Conservation (phyloP, 164 flowering plant species). For the Chimonanthus salicifolius region DNA sequence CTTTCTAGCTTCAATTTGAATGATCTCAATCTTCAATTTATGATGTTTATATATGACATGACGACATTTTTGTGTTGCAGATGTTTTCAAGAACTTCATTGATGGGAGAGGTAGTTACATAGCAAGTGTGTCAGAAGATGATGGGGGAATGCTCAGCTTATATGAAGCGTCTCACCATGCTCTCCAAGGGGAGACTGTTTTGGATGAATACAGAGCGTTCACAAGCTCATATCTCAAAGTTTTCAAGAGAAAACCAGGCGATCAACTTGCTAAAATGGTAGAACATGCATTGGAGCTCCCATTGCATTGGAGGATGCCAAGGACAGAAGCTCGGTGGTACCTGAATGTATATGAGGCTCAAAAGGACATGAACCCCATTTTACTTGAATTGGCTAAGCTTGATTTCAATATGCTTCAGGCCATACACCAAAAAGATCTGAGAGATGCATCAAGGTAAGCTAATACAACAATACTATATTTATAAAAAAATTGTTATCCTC, state of each 20-base stretch:
- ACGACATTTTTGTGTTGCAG: background rate
- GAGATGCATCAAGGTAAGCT: slow-evolving; percentile 28
- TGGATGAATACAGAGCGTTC: slow-evolving; percentile 37
- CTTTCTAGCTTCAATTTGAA: too few species aligned
- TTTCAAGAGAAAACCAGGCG: background rate
- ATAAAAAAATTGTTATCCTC: too few species aligned
- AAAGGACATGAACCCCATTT: slow-evolving; percentile 10
- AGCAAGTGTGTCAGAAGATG: slow-evolving; percentile 8
- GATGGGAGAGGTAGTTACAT: slow-evolving; percentile 22
- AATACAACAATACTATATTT: background rate
- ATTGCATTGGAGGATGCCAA: slow-evolving; percentile 36
- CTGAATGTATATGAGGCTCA: slow-evolving; percentile 4
- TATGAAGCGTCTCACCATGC: slow-evolving; percentile 33
- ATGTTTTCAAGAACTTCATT: slow-evolving; percentile 25
- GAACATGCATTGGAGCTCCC: slow-evolving; percentile 28
- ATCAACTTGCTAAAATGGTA: slow-evolving; percentile 13
- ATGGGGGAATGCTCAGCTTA: slow-evolving; percentile 20
- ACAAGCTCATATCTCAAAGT: slow-evolving; percentile 20
- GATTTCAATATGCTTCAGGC: slow-evolving; percentile 13
- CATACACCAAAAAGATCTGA: slow-evolving; percentile 33
- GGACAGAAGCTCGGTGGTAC: slow-evolving; percentile 20
- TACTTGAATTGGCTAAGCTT: too few species aligned
- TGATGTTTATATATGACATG: too few species aligned
- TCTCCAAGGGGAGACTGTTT: slow-evolving; percentile 37
- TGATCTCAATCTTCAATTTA: too few species aligned